Evolutionary conservation across 805 yeast species (phyloP), one percentile per base, ranked within the genome.

Genomic region (Zygosaccharomyces pseudorouxii): DNA sequence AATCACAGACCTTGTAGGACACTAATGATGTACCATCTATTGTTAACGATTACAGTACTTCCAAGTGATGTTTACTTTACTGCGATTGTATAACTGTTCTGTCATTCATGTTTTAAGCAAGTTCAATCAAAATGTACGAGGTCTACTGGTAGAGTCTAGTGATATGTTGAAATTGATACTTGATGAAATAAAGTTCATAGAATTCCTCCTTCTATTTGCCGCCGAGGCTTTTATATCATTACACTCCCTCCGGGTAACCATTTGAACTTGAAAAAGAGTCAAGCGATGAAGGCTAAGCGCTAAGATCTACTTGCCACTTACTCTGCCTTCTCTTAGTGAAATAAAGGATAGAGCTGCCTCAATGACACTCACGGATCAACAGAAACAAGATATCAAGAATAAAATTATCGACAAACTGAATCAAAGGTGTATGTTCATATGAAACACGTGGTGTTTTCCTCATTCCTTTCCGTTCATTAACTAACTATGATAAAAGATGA

Each of bases 341-440:
- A 14, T 10, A 27, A 27, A 20, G 14, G 18, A 27, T 25, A 22
- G n/a, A 12, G n/a, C 9, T 28, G 36, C 29, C 23, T 1, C 12
- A 12, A 49, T 49, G 54, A 22, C 41, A 19, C 33, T 55, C 18
- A 50, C 52, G 5, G 51, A 49, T 18, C 49, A 47, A 23, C 50
- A 51, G 18, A 52, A 49, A 39, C 45, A 31, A 5, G 46, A 44
- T 33, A 35, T 49, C 29, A 57, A 52, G 46, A 27, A 27, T 16
- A 47, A 50, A 18, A 48, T 57, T 9, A 18, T 57, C 5, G 39
- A 42, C 14, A 46, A 39, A 14, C 41, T 57, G 42, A 52, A 51
- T 28, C 48, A 44, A 19, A 53, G 47, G 27, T 47, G 62, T 58
- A 56, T 55, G 62, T 52, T 37, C 9, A 12, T 22, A 10, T 12